phyloP scores from a whole-genome alignment of 2,329 filamentous ascomycete genomes.

The Phialophora verrucosa region DNA sequence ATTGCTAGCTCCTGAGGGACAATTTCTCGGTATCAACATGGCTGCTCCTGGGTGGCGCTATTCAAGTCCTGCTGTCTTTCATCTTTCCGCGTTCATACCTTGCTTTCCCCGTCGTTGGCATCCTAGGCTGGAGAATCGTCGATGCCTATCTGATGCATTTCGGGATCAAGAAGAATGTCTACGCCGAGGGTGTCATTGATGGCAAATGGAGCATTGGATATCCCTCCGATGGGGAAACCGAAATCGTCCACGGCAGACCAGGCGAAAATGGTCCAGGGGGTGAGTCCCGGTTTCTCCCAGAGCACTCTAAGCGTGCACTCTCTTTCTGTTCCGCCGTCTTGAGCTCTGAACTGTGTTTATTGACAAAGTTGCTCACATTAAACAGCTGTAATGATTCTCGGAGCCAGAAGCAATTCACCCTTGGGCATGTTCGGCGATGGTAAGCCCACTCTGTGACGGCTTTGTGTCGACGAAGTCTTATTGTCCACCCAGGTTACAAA shows the following conservation, averaged over 20 bases:
- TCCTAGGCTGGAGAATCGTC: slow-evolving; percentile 44
- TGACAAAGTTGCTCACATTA: not conserved
- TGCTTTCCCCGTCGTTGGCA: slow-evolving; percentile 43
- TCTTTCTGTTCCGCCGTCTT: not conserved
- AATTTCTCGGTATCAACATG: slow-evolving; percentile 32
- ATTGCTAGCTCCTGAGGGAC: slow-evolving; percentile 29
- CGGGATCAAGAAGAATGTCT: slow-evolving; percentile 45
- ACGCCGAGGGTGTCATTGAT: slow-evolving; percentile 44
- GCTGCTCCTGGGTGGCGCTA: slow-evolving; percentile 32
- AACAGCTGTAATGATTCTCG: slow-evolving; percentile 47
- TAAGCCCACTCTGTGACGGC: not conserved
- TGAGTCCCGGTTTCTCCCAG: not conserved
- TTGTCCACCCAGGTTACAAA: slow-evolving; percentile 19
- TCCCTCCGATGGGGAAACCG: slow-evolving; percentile 45
- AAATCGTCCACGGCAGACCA: slow-evolving; percentile 38
- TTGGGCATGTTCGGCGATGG: slow-evolving; percentile 49
- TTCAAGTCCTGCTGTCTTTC: slow-evolving; percentile 31
- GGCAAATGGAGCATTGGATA: slow-evolving; percentile 43
- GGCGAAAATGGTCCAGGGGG: slow-evolving; percentile 41
- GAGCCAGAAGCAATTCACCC: slow-evolving; percentile 46
- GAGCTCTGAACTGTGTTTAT: not conserved
- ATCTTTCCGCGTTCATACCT: slow-evolving; percentile 42
- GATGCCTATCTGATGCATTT: slow-evolving; percentile 45
- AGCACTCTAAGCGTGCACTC: no score
- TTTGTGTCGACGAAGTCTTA: not conserved